Evolutionary conservation across 2,329 filamentous ascomycete species (phyloP), one percentile per base, ranked within the genome.

Genomic region (Curvularia hawaiiensis): DNA sequence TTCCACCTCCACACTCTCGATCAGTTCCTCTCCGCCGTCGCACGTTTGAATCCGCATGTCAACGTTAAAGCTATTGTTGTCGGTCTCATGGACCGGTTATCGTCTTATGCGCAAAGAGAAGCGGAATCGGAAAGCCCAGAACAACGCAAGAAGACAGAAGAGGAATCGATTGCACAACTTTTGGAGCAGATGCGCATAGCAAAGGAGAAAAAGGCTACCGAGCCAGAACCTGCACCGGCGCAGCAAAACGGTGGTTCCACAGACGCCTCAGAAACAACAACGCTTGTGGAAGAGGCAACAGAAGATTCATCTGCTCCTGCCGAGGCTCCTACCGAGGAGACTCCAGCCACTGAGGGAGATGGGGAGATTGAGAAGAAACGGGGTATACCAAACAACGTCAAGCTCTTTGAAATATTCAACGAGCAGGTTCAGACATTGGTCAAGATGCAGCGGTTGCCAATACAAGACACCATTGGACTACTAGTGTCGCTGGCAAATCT

Each of bases 41-140:
- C 94, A 14, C 85, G 94, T 56, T 83, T 99, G 38, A 97, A 99
- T 70, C 95, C 94, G 0, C 91, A 98, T 71, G 95, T 99, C 70
- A 97, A 99, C 67, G 88, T 99, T 79, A 99, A 99, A 80, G 90
- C 91, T 46, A 99, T 99, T 56, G 94, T 99, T 10, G 97, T 98
- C 72, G 95, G 94, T 26, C 82, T 99, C 59, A 99, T 99, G 96
- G 94, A 99, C 73, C 88, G 95, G 39, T 79, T 99, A 30, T 97
- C 95, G 7, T 89, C 92, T 54, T 99, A 97, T 76, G 94, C 95
- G n/a, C 90, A 95, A 68, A 85, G 93, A 55, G 94, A 98, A 77
- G 85, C 91, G 3, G 86, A 91, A 64, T 84, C 85, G 24, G 88
- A 90, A 54, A 83, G 85, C 20, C 82, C 84, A 5, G 88, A 91